These are phyloP conservation scores for Paralagenidium karlingii DNA, from an alignment of 352 stramenopile genomes.

Conservation along the genomic window DNA sequence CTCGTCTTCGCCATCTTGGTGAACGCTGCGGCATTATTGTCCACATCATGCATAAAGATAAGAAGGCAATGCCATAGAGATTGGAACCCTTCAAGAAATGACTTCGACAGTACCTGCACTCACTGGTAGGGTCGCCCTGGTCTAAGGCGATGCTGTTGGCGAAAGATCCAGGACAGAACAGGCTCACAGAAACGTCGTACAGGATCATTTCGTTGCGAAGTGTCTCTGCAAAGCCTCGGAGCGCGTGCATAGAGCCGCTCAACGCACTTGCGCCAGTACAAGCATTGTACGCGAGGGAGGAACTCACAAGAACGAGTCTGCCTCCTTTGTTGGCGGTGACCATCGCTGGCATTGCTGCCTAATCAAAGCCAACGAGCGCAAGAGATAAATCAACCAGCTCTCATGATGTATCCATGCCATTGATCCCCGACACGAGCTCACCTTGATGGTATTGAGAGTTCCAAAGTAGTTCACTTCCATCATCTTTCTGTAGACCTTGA, in stretches of 20 bases:
- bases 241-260: slow-evolving; percentile 24
- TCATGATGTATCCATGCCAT: too few relatives aligned
- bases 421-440: too few relatives aligned
- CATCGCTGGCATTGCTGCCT: slow-evolving; percentile 35
- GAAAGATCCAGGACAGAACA: slow-evolving; percentile 32
- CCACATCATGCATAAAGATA: too few relatives aligned
- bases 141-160: slow-evolving; percentile 24
- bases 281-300: slow-evolving; percentile 21
- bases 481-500: slow-evolving; percentile 55
- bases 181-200: slow-evolving; percentile 20
- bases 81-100: too few relatives aligned
- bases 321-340: slow-evolving; percentile 12
- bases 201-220: slow-evolving; percentile 29
- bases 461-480: slow-evolving; percentile 86
- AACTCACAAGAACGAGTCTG: slow-evolving; percentile 30
- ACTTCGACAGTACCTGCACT: too few relatives aligned
- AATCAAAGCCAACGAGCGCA: too few relatives aligned
- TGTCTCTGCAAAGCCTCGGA: slow-evolving; percentile 40
- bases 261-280: slow-evolving; percentile 7
- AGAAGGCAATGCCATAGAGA: too few relatives aligned
- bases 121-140: slow-evolving; percentile 43
- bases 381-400: too few relatives aligned
- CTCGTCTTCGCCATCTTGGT: too few relatives aligned
- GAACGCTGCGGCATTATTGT: too few relatives aligned
- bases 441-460: slow-evolving; percentile 62